Conservation (phyloP, 2,329 filamentous ascomycete species). For the Epichloe sp. region DNA sequence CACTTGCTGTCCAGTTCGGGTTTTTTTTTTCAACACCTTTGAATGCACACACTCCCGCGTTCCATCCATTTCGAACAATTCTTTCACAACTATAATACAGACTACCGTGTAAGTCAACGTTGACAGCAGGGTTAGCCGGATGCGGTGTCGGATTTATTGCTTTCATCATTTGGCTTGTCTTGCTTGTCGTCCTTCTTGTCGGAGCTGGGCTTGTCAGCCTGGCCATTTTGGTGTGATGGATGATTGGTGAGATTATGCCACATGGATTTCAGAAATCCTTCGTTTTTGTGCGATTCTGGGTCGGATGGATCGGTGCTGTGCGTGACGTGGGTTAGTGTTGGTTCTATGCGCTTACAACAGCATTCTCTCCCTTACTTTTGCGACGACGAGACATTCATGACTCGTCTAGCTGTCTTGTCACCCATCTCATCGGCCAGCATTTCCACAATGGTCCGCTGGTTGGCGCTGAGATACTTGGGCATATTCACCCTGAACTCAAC, state of each 20-base stretch:
- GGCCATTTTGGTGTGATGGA: constrained; percentile 34
- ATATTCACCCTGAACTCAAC: constrained; percentile 93
- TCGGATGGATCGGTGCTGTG: constrained; percentile 11
- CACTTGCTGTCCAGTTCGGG: constrained; percentile 7
- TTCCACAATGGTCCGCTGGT: constrained; percentile 85
- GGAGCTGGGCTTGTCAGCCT: constrained; percentile 10
- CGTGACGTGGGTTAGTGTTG: neutral
- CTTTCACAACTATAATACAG: constrained; percentile 10
- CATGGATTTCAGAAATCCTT: constrained; percentile 83
- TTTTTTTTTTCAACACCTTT: constrained; percentile 21
- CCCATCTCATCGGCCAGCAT: constrained; percentile 94
- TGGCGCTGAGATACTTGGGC: constrained; percentile 85
- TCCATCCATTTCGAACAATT: constrained; percentile 7
- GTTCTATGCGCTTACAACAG: neutral
- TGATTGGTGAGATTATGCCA: constrained; percentile 90
- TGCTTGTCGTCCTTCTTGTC: constrained; percentile 10
- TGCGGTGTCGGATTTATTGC: constrained; percentile 22
- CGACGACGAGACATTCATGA: constrained; percentile 61
- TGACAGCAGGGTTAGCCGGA: constrained; percentile 14
- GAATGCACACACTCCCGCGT: constrained; percentile 17
- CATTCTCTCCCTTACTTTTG: constrained; percentile 4
- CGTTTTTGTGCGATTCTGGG: constrained; percentile 53
- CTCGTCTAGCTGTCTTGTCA: constrained; percentile 79
- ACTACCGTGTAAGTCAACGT: constrained; percentile 11
- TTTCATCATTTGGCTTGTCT: constrained; percentile 15